These are phyloP conservation scores for Maudiozyma bulderi DNA, from an alignment of 805 yeast genomes.

Conservation along the genomic window DNA sequence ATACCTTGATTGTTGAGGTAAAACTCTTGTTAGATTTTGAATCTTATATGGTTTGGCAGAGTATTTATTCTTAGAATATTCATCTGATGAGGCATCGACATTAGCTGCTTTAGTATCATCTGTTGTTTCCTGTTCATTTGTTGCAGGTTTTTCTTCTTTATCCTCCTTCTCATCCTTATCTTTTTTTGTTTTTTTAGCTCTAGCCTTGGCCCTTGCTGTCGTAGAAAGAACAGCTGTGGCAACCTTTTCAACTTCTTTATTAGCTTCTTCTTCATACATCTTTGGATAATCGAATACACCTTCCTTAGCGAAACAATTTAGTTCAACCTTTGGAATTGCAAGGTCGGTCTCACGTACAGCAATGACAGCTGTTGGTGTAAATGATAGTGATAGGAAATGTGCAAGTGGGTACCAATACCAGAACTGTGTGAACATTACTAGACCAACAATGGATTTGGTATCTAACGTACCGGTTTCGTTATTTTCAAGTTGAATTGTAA, in stretches of 20 bases:
- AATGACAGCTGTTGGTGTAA: slow-evolving; percentile 82
- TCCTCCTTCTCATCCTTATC: slow-evolving; percentile 39
- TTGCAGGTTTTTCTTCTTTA: slow-evolving; percentile 13
- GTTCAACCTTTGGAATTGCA: slow-evolving; percentile 72
- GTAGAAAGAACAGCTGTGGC: slow-evolving; percentile 92
- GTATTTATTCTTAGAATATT: slow-evolving; percentile 39
- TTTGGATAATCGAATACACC: slow-evolving; percentile 85
- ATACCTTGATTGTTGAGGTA: slow-evolving; percentile 81
- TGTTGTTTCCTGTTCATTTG: slow-evolving; percentile 2
- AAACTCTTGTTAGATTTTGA: slow-evolving; percentile 73
- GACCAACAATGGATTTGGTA: slow-evolving; percentile 84
- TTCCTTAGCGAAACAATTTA: slow-evolving; percentile 73
- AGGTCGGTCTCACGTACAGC: slow-evolving; percentile 74
- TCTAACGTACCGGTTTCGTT: slow-evolving; percentile 82
- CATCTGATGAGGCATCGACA: slow-evolving; percentile 17
- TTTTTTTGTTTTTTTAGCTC: slow-evolving; percentile 62
- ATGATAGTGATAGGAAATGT: slow-evolving; percentile 84
- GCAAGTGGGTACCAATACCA: slow-evolving; percentile 99
- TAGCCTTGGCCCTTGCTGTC: slow-evolving; percentile 85
- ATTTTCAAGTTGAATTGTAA: slow-evolving; percentile 86
- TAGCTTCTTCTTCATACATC: slow-evolving; percentile 66
- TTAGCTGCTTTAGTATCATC: slow-evolving; percentile 12
- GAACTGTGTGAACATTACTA: slow-evolving; percentile 80
- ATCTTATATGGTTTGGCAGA: slow-evolving; percentile 59
- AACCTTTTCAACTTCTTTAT: slow-evolving; percentile 77